Base-by-base conservation (phyloP, 1,284 basidiomycete species). In the Neonothopanus nambi region DNA sequence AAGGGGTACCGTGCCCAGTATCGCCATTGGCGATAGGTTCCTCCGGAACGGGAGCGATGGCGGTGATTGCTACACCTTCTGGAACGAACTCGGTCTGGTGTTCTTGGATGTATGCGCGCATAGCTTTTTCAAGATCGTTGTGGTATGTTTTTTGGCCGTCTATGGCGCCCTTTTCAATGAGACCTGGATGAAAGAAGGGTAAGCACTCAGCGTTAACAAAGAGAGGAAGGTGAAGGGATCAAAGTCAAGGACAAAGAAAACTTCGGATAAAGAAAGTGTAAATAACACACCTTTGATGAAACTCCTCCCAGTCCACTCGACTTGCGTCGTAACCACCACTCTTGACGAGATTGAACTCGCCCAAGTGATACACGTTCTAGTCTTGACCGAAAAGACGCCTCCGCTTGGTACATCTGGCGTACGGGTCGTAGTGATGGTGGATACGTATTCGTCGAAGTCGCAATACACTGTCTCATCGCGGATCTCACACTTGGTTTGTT, bases 321-420 rank as follows among this genome's bases (percentile, higher is more conserved):
- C 93, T 60, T 90, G 84, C 6, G 91, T 95, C 35, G 93, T 95
- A 3, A 99, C 93, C 7, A 93, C 63, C 12, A 99, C 83, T 49
- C 81, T 84, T 1, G 91, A 89, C 3, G 86, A 82, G 50, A 90
- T 82, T 3, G 81, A 75, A 47, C 88, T 88, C 4, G 91, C 94
- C 95, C 95, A 99, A 68, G 85, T 98, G 53, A 99, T 80, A 67
- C 95, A 98, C 9, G 94, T 97, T 61, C 87, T 77, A 15, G 96
- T 98, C 79, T 95, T 96, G 63, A 98, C 93, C 3, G 85, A 78
- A 68, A 99, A 99, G 42, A 91, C 92, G 3, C 88, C 82, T 0
- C 96, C 96, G 59, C 87, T 92, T 0, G 96, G 96, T 7, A 98
- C 95, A 56, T 99, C 96, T 0, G 95, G 96, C 8, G 94, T 97